phyloP scores from a whole-genome alignment of 495 filamentous ascomycete species.

The Penicillium chermesinum region DNA sequence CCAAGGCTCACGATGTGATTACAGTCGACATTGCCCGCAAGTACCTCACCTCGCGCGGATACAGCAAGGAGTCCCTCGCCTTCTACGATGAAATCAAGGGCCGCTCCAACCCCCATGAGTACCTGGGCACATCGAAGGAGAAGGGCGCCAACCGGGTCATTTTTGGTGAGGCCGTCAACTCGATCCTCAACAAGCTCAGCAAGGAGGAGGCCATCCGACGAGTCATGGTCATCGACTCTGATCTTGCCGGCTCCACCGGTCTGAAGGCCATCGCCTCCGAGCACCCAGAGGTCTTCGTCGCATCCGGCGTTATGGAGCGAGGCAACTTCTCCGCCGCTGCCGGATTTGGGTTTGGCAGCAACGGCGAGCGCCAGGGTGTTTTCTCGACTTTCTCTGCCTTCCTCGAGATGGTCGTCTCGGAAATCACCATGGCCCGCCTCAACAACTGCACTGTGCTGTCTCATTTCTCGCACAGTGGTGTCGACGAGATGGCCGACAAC shows the following conservation, averaged over 20 bases:
- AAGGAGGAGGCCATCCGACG: conserved; percentile 34
- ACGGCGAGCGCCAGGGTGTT: conserved; percentile 35
- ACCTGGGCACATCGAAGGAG: conserved; percentile 29
- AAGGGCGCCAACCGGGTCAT: conserved; percentile 34
- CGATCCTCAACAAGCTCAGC: conserved; percentile 32
- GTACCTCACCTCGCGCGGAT: conserved; percentile 37
- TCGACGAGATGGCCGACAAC: conserved; percentile 42
- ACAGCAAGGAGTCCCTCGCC: conserved; percentile 28
- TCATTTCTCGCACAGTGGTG: conserved; percentile 39
- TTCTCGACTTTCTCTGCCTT: conserved; percentile 41
- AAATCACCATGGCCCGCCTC: conserved; percentile 40
- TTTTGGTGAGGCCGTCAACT: conserved; percentile 38
- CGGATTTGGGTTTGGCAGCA: conserved; percentile 37
- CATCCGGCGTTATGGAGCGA: conserved; percentile 39
- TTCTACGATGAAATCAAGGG: conserved; percentile 40
- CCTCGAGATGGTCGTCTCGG: conserved; percentile 38
- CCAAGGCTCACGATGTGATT: conserved; percentile 35
- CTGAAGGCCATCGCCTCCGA: conserved; percentile 30
- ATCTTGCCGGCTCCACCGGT: conserved; percentile 38
- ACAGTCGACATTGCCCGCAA: conserved; percentile 35
- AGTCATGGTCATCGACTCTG: conserved; percentile 42
- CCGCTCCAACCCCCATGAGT: conserved; percentile 31
- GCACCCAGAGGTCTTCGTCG: conserved; percentile 34
- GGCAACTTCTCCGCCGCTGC: conserved; percentile 40
- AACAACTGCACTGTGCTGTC: conserved; percentile 37